Evolutionary conservation across 192 early-diverging fungal genomes (phyloP).

Genomic region (Gamsiella multidivaricata): DNA sequence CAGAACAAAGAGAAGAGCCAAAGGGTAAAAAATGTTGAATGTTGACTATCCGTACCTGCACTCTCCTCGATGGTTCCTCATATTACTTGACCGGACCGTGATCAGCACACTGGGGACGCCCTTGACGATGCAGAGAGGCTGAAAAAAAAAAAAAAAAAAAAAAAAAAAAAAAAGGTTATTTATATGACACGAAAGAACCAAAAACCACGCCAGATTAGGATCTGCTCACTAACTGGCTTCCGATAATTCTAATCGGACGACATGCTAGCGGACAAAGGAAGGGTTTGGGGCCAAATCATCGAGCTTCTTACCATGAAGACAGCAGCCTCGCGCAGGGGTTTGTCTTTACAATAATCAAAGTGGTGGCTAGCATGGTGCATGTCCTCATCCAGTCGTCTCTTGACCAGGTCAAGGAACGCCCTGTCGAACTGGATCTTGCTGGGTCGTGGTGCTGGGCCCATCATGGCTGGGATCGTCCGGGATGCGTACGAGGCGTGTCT

Average conservation of each 20-base stretch:
- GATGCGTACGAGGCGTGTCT: conserved; percentile 25
- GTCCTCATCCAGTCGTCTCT: conserved; percentile 21
- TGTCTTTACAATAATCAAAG: conserved; percentile 48
- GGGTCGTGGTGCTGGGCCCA: conserved; percentile 7
- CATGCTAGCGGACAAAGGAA: neutral
- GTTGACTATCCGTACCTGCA: conserved; percentile 63
- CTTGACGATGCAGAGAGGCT: conserved; percentile 73
- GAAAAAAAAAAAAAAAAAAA: neutral
- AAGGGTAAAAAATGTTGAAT: neutral
- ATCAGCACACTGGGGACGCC: conserved; percentile 78
- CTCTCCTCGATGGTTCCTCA: conserved; percentile 84
- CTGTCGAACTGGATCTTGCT: conserved; percentile 22
- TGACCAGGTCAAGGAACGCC: conserved; percentile 29
- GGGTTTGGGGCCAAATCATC: neutral
- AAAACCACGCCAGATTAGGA: neutral
- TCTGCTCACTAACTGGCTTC: no score
- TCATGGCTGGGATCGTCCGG: conserved; percentile 33
- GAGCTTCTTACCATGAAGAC: conserved; percentile 36
- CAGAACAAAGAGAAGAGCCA: no score
- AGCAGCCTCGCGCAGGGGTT: conserved; percentile 45
- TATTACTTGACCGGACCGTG: conserved; percentile 72
- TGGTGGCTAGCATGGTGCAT: conserved; percentile 24
- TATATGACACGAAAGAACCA: neutral
- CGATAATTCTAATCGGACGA: neutral
- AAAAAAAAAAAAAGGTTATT: conserved; percentile 6